Evolutionary conservation across 805 yeast genomes (phyloP).

Genomic region (Yarrowia sp.): DNA sequence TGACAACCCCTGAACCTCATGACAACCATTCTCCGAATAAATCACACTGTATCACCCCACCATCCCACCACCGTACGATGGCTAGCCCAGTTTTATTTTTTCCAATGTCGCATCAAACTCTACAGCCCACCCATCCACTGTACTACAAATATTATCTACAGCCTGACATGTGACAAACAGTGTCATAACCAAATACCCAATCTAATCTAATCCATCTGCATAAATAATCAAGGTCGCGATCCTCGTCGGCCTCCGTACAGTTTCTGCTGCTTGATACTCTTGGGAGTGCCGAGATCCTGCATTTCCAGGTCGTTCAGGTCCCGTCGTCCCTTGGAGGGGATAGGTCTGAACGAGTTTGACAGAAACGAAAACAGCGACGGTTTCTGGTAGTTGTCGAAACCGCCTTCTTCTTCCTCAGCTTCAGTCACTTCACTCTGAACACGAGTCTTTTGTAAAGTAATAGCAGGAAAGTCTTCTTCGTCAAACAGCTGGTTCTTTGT

Average conservation of each 20-base stretch:
- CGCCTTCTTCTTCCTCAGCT: neutral
- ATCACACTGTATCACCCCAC: too few relatives aligned
- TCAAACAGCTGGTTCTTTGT: conserved; percentile 11
- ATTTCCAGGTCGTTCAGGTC: conserved; percentile 20
- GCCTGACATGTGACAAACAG: too few relatives aligned
- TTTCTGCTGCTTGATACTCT: conserved; percentile 22
- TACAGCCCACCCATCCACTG: too few relatives aligned
- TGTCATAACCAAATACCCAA: too few relatives aligned
- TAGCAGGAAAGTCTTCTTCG: conserved; percentile 23
- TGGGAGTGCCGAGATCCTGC: conserved; percentile 19
- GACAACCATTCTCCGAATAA: too few relatives aligned
- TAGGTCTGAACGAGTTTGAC: conserved; percentile 16
- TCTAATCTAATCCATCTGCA: neutral
- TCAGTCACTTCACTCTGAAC: neutral
- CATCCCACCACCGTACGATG: too few relatives aligned
- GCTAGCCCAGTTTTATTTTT: too few relatives aligned
- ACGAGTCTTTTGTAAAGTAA: neutral
- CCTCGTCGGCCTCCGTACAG: conserved; percentile 9
- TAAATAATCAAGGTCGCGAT: conserved; percentile 10
- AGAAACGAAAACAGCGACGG: conserved; percentile 3
- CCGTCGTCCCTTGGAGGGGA: neutral
- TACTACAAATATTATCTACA: too few relatives aligned
- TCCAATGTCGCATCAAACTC: too few relatives aligned
- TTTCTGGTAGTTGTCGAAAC: conserved; percentile 12
- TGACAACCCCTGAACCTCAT: too few relatives aligned